Percentiles rank a stretch among this genome's conserved stretches.
Conservation (phyloP, 148 eudicot genomes). For the Rhododendron mucronatum region DNA sequence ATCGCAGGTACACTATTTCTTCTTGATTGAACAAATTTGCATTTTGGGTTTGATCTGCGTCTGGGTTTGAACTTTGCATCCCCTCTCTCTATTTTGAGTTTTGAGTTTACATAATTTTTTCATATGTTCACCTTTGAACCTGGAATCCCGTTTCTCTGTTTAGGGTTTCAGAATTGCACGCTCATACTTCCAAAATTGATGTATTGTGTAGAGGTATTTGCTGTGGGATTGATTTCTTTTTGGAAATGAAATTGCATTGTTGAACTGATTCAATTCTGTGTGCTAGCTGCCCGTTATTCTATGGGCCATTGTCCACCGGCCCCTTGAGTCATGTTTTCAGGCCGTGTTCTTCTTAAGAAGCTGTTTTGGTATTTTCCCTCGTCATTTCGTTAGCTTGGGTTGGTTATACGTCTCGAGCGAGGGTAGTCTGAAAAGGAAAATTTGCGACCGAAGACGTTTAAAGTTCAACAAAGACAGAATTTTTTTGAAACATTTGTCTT, state of each 20-base stretch:
- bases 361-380: background rate
- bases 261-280: slow-evolving; percentile 2
- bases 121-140: too few species aligned
- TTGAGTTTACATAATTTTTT: too few species aligned
- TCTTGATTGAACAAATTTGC: too few species aligned
- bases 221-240: background rate
- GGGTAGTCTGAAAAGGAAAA: background rate
- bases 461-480: too few species aligned
- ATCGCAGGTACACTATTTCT: too few species aligned
- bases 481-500: background rate
- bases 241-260: background rate
- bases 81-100: too few species aligned
- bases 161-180: too few species aligned
- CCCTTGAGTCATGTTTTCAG: background rate
- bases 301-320: background rate
- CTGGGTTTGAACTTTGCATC: too few species aligned
- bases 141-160: too few species aligned
- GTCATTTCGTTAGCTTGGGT: background rate
- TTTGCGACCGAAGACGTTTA: background rate
- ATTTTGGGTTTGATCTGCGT: too few species aligned
- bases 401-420: background rate
- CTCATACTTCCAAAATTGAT: too few species aligned
- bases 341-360: background rate
- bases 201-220: background rate
- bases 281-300: background rate